Evolutionary conservation across 805 yeast genomes (phyloP), one percentile per base, ranked within the genome.

Genomic region (Starmerella bombicola): DNA sequence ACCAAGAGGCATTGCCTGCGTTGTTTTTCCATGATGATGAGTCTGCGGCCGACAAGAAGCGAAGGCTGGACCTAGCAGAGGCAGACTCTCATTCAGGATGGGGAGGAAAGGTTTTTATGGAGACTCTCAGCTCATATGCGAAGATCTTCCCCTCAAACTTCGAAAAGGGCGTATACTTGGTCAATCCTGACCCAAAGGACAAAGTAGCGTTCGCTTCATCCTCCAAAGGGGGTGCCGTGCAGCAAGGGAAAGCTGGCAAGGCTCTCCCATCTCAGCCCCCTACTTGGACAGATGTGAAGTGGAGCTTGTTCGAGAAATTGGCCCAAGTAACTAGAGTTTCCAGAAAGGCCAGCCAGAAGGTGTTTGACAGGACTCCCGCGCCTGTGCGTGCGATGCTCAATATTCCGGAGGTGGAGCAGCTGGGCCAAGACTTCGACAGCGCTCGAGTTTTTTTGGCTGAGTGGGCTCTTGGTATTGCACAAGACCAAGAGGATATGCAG

Each of bases 391-490:
- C 71, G 38, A 59, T 80, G 46, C 64, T 88, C 32, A 70, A 66
- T 41, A 76, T 78, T 48, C 91, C 95, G 0, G 93, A 83, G 52
- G 93, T 88, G 10, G 71, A 69, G 52, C 73, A 70, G 41, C 73
- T 88, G 20, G 82, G 91, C 43, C 81, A 83, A 48, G 97, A 88
- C 47, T 91, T 86, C 56, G 97, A 86, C 55, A 76, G 88, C 38
- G 97, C 97, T 0, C 71, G 86, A 40, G 80, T 85, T 3, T 88
- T 84, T 58, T 66, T 88, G 44, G 97, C 97, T 4, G 86, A 85
- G 63, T 91, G 97, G 97, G 96, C 97, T 0, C 70, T 83, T 51
- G 83, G 83, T 22, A 91, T 91, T 8, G 91, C 88, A 52, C 86
- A 85, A 52, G 93, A 88, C 58, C 91, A 95, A 2, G 46, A 49